phyloP scores from a whole-genome alignment of 2,329 filamentous ascomycete genomes.

The Colletotrichum higginsianum region DNA sequence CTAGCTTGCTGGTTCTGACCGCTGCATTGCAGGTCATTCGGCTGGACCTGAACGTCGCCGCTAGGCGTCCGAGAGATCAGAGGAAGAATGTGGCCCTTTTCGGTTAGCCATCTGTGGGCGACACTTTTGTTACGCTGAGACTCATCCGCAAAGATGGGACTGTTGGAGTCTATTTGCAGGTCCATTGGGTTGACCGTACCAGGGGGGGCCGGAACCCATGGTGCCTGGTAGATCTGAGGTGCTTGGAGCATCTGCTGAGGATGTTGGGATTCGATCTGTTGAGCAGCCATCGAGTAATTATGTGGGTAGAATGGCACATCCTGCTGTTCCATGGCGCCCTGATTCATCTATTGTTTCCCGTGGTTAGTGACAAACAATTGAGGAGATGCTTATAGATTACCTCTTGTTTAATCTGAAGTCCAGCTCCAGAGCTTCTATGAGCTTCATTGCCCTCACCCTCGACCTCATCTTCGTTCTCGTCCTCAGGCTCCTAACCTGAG shows the following conservation, averaged over 20 bases:
- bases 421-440: not conserved
- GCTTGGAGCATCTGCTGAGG: not conserved
- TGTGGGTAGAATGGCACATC: too few relatives aligned
- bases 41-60: too few relatives aligned
- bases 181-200: not conserved
- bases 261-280: not conserved
- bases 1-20: not conserved
- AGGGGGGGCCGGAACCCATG: not conserved
- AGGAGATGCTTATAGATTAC: not conserved
- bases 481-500: not conserved
- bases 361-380: not conserved
- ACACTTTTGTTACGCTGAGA: too few relatives aligned
- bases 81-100: too few relatives aligned
- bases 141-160: too few relatives aligned
- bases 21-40: too few relatives aligned
- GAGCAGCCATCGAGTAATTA: not conserved
- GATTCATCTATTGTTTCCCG: not conserved
- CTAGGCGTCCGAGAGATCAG: not conserved
- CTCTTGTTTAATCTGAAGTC: not conserved
- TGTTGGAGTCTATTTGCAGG: too few relatives aligned
- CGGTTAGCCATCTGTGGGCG: too few relatives aligned
- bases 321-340: not conserved
- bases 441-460: not conserved
- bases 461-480: not conserved
- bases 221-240: not conserved